Percentiles rank a stretch among this genome's conserved stretches.
Evolutionary conservation across 73 alveolate species (phyloP).

Genomic region (Effrenium voratum): DNA sequence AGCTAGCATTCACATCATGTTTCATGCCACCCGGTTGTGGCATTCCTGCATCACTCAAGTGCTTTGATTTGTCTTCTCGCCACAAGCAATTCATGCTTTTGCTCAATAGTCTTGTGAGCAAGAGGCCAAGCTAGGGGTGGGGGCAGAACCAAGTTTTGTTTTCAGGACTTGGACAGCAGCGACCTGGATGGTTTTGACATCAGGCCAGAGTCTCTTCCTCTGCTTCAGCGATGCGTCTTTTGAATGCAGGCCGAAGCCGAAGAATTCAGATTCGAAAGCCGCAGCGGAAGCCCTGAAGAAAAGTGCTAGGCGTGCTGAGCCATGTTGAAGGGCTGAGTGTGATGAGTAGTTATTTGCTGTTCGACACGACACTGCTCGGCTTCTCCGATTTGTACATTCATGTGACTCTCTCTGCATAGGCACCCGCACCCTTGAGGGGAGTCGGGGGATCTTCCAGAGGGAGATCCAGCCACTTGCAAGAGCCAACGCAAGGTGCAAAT

Average conservation of each 20-base stretch:
- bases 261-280: slow-evolving; percentile 6
- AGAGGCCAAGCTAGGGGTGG: neutral
- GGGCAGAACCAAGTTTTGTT: neutral
- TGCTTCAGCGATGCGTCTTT: too few species aligned
- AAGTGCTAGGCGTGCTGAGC: slow-evolving; percentile 22
- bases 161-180: slow-evolving; percentile 43
- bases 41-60: neutral
- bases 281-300: slow-evolving; percentile 40
- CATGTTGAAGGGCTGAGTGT: too few species aligned
- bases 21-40: neutral
- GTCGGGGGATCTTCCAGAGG: too few species aligned
- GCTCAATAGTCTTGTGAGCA: neutral
- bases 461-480: too few species aligned
- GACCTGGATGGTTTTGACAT: slow-evolving; percentile 63
- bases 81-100: neutral
- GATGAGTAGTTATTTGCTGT: too few species aligned
- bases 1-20: neutral
- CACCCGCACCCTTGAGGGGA: too few species aligned
- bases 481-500: too few species aligned
- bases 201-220: neutral
- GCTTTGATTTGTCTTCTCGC: neutral
- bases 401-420: too few species aligned
- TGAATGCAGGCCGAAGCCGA: slow-evolving; percentile 56
- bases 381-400: too few species aligned
- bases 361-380: too few species aligned